These are phyloP conservation scores for sorghum (Sorghum bicolor) DNA, from an alignment of 176 grass and related monocot species.

Conservation along the genomic window DNA sequence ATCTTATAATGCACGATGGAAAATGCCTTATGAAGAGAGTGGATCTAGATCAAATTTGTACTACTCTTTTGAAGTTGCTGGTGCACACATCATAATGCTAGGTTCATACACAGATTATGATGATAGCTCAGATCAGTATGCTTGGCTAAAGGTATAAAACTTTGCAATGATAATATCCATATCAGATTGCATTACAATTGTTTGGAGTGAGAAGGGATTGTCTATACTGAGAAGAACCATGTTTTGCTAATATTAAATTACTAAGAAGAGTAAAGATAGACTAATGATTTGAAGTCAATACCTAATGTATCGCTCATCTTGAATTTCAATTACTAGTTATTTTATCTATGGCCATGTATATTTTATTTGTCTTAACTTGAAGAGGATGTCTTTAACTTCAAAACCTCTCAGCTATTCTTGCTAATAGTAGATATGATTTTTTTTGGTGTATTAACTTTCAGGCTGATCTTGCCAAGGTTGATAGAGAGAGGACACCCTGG, in stretches of 20 bases:
- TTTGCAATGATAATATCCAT: neutral
- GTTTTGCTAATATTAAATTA: neutral
- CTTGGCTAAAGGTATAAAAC: constrained; percentile 81
- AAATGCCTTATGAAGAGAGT: constrained; percentile 94
- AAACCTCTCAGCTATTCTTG: neutral
- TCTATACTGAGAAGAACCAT: neutral
- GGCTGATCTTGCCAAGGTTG: constrained; percentile 75
- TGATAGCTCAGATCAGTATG: constrained; percentile 83
- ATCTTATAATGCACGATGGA: constrained; percentile 93
- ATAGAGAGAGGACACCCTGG: constrained; percentile 80
- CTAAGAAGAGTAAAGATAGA: neutral
- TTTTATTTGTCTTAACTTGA: constrained; percentile 4
- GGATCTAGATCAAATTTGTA: constrained; percentile 84
- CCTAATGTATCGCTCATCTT: neutral
- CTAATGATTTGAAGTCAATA: neutral
- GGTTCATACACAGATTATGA: constrained; percentile 98
- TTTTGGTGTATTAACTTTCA: constrained; percentile 23
- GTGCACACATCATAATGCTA: constrained; percentile 85
- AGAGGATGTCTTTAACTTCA: neutral
- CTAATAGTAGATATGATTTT: neutral
- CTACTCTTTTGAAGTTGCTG: constrained; percentile 78
- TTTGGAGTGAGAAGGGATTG: neutral
- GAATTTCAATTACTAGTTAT: neutral
- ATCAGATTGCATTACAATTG: neutral
- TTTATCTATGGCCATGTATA: neutral